A percentile compares a stretch with the other conserved stretches of the same genome.
Conservation (phyloP, 441 rosid genomes). For the Corymbia calophylla region DNA sequence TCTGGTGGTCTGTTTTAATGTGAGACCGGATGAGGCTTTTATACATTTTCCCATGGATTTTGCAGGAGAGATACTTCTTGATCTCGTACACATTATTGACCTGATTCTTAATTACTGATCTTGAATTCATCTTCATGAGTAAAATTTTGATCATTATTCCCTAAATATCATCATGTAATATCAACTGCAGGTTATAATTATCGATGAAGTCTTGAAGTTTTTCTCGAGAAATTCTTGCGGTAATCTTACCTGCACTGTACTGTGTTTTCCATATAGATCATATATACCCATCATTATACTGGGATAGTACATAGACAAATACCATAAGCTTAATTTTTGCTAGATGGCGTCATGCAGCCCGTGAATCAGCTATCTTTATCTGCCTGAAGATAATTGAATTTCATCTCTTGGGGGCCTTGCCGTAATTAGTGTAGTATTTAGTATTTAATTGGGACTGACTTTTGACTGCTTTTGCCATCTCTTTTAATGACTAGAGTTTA, state of each 20-base stretch:
- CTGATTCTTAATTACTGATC: background rate
- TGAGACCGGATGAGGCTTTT: background rate
- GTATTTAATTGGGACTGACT: background rate
- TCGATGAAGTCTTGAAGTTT: conserved; percentile 91
- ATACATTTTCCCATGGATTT: background rate
- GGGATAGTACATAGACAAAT: background rate
- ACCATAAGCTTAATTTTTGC: background rate
- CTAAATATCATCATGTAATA: background rate
- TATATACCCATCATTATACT: background rate
- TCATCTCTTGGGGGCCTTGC: background rate
- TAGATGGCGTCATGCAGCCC: background rate
- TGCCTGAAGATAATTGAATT: background rate
- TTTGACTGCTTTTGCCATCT: background rate
- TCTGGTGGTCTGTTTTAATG: background rate
- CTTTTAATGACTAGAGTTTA: background rate
- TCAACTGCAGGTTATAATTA: conserved; percentile 68
- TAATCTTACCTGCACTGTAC: conserved; percentile 8
- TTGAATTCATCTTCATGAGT: background rate
- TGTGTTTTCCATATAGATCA: background rate
- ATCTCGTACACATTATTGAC: background rate
- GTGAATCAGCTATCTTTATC: background rate
- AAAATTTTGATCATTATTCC: background rate
- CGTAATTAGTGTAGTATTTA: background rate
- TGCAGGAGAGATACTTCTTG: background rate
- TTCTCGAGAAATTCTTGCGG: conserved; percentile 75